Percentiles rank a stretch among this genome's conserved stretches.
Conservation (phyloP, 2,329 filamentous ascomycete genomes). For the Nothomitra cinnamomea region DNA sequence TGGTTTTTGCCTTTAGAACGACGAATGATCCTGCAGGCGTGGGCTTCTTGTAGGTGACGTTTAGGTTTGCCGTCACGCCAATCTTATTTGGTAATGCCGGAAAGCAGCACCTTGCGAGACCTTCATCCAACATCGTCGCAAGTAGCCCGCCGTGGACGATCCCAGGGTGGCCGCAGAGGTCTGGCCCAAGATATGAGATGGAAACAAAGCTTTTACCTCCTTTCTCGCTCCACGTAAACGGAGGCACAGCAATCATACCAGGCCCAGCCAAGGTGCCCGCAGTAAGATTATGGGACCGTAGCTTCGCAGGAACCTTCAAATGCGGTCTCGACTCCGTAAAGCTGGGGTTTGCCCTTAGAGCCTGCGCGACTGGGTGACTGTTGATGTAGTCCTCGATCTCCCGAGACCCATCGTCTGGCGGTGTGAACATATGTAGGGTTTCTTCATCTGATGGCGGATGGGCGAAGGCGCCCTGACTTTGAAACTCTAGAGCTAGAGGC, state of each 20-base stretch:
- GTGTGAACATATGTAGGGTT: constrained; percentile 48
- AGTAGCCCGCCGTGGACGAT: constrained; percentile 82
- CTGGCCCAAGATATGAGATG: constrained; percentile 59
- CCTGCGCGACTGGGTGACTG: constrained; percentile 54
- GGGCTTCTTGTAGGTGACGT: constrained; percentile 66
- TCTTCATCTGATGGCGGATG: constrained; percentile 52
- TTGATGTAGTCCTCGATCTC: constrained; percentile 59
- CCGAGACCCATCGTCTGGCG: constrained; percentile 32
- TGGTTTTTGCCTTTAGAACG: constrained; percentile 63
- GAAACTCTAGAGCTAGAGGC: constrained; percentile 33
- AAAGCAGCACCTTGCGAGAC: constrained; percentile 75
- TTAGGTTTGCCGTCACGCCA: constrained; percentile 73
- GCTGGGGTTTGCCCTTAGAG: constrained; percentile 47
- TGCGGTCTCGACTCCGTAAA: constrained; percentile 70
- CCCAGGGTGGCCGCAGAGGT: constrained; percentile 76
- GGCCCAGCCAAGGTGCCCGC: constrained; percentile 62
- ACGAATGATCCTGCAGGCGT: constrained; percentile 59
- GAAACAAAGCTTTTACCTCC: constrained; percentile 52
- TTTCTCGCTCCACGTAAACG: constrained; percentile 57
- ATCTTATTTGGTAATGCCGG: constrained; percentile 72
- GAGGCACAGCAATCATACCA: constrained; percentile 63
- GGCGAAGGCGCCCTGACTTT: constrained; percentile 23
- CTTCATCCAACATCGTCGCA: constrained; percentile 87
- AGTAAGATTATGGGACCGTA: constrained; percentile 63
- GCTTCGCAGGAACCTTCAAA: constrained; percentile 58